Percentiles rank a stretch among this genome's conserved stretches.
Evolutionary conservation across 768 basidiomycete species (phyloP).

Genomic region (Leccinum arenicola): DNA sequence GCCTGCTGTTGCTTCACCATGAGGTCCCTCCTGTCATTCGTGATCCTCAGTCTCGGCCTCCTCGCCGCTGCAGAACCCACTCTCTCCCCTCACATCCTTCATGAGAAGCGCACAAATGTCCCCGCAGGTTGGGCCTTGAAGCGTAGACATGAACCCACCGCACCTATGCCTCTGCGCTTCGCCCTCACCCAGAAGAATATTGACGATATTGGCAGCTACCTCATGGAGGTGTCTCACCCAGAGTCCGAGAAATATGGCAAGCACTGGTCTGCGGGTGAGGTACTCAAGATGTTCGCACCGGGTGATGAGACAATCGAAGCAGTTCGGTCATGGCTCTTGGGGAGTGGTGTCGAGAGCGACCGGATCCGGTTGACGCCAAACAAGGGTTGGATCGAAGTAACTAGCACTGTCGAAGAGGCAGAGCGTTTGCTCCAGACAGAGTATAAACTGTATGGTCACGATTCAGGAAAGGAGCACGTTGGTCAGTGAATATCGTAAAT

Average conservation of each 20-base stretch:
- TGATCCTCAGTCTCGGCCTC: constrained; percentile 18
- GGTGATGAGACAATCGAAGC: constrained; percentile 22
- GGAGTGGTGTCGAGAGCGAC: constrained; percentile 23
- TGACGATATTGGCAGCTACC: constrained; percentile 23
- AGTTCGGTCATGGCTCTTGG: constrained; percentile 29
- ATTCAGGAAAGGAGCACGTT: constrained; percentile 25
- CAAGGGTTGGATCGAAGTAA: constrained; percentile 29
- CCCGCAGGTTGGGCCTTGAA: constrained; percentile 38
- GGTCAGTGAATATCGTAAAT: constrained; percentile 14
- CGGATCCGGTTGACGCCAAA: constrained; percentile 20
- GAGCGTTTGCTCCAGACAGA: constrained; percentile 33
- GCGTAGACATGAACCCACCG: constrained; percentile 34
- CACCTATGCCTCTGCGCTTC: constrained; percentile 28
- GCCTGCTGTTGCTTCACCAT: constrained; percentile 13
- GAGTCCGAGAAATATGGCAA: constrained; percentile 31
- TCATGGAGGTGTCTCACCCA: constrained; percentile 35
- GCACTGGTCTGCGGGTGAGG: constrained; percentile 30
- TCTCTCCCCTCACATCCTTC: constrained; percentile 29
- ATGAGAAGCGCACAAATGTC: constrained; percentile 38
- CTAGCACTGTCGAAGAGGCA: constrained; percentile 31
- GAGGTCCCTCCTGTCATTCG: constrained; percentile 14
- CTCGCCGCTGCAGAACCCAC: constrained; percentile 15
- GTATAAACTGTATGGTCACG: constrained; percentile 33
- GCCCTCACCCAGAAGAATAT: constrained; percentile 33
- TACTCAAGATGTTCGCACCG: constrained; percentile 30